These are phyloP conservation scores for Lentinula edodes DNA, from an alignment of 768 basidiomycete genomes.

Conservation along the genomic window DNA sequence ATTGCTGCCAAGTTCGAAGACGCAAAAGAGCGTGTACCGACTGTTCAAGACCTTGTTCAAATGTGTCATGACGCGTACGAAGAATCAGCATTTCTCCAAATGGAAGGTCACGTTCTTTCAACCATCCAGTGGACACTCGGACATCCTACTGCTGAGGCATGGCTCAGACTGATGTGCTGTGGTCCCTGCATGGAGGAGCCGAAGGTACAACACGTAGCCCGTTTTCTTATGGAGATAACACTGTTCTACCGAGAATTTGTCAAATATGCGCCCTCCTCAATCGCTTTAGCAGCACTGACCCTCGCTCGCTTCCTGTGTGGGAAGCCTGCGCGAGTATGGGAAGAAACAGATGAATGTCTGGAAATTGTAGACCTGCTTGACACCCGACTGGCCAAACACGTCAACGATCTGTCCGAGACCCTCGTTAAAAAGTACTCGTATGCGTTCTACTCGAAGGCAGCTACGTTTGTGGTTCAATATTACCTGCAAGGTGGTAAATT, in stretches of 20 bases:
- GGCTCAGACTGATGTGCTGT: slow-evolving; percentile 83
- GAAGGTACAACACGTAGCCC: slow-evolving; percentile 90
- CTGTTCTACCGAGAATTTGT: slow-evolving; percentile 97
- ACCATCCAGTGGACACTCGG: slow-evolving; percentile 97
- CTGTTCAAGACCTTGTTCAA: slow-evolving; percentile 88
- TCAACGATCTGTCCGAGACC: slow-evolving; percentile 93
- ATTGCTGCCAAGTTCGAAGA: slow-evolving; percentile 99
- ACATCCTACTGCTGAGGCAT: slow-evolving; percentile 96
- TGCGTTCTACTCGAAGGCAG: slow-evolving; percentile 93
- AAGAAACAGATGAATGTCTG: slow-evolving; percentile 79
- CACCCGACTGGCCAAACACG: slow-evolving; percentile 76
- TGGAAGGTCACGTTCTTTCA: slow-evolving; percentile 95
- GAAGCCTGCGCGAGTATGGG: slow-evolving; percentile 69
- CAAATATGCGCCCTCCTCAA: slow-evolving; percentile 75
- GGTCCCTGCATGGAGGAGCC: slow-evolving; percentile 74
- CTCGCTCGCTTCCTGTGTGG: slow-evolving; percentile 86
- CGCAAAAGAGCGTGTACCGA: slow-evolving; percentile 96
- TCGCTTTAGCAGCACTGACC: slow-evolving; percentile 86
- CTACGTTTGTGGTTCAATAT: slow-evolving; percentile 88
- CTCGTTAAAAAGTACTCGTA: slow-evolving; percentile 98
- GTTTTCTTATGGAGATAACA: slow-evolving; percentile 99
- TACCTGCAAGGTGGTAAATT: slow-evolving; percentile 88
- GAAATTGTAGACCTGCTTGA: slow-evolving; percentile 87
- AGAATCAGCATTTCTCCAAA: slow-evolving; percentile 96
- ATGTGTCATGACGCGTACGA: slow-evolving; percentile 97